Base-by-base conservation (phyloP, 495 filamentous ascomycete genomes). In the Amniculicola lignicola region DNA sequence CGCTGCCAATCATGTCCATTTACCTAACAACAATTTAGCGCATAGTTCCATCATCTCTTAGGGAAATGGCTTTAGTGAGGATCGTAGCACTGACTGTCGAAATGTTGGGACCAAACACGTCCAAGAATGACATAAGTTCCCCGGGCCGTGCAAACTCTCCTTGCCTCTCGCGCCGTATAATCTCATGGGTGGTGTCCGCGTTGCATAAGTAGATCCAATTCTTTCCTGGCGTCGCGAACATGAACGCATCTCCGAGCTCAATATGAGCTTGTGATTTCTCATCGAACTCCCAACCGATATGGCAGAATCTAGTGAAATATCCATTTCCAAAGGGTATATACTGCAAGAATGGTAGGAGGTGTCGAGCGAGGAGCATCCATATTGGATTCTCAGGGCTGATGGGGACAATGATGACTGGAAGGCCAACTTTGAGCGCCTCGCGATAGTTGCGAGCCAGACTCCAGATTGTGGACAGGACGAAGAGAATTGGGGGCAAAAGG, bases 51-150 rank as follows among this genome's bases (percentile, higher is more conserved):
- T 7, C 7, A n/a, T 33, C 29, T 7, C 29, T 7, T 33, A n/a
- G n/a, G 7, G 29, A 33, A n/a, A 33, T 33, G 7, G 29, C n/a
- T 33, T 33, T 7, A 33, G n/a, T 33, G 16, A 43, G 14, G n/a
- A 18, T 46, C 0, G n/a, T 16, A 19, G 38, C 35, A 56, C 55
- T 36, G 49, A 70, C 65, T 11, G 68, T 71, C 9, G 68, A 64
- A 4, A 73, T 39, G 37, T 71, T 75, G 1, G 61, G 66, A 4
- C 72, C 72, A 43, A 72, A 75, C 9, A 74, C 43, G 21, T 70
- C 63, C 2, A 74, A 44, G n/a, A 63, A 54, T 25, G 65, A 63
- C 63, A 54, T 24, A 33, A 63, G 44, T 36, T 58, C 55, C 21
- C 35, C 40, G 12, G 64, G 52, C 39, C 61, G 57, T 14, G 28